Evolutionary conservation across 2,329 filamentous ascomycete genomes (phyloP).

Genomic region (Colletotrichum trifolii): DNA sequence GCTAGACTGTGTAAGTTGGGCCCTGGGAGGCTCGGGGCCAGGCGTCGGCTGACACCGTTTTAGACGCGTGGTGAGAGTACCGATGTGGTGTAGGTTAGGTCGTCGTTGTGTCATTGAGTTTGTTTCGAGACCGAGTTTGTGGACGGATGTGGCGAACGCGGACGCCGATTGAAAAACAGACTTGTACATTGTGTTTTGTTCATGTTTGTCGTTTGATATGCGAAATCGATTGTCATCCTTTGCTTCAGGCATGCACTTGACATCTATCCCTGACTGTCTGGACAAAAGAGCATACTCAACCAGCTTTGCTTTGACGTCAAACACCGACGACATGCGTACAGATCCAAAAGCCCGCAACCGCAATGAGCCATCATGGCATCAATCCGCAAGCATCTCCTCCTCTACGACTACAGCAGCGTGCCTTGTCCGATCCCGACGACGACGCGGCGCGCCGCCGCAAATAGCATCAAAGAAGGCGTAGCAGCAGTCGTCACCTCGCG

Average conservation of each 20-base stretch:
- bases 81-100: slow-evolving; percentile 21
- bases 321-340: neutral
- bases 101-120: neutral
- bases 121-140: slow-evolving; percentile 25
- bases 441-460: slow-evolving; percentile 11
- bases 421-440: slow-evolving; percentile 10
- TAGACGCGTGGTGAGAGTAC: neutral
- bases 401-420: slow-evolving; percentile 8
- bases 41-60: no score
- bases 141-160: slow-evolving; percentile 15
- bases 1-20: no score
- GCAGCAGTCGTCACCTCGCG: slow-evolving; percentile 19
- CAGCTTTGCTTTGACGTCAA: no score
- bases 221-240: neutral
- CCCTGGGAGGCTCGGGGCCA: no score
- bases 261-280: no score
- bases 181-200: slow-evolving; percentile 7
- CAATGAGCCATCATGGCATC: neutral
- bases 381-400: slow-evolving; percentile 27
- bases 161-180: slow-evolving; percentile 24
- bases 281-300: no score
- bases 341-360: neutral
- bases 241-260: no score
- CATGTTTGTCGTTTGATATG: neutral
- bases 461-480: slow-evolving; percentile 21